Percentiles rank a stretch among this genome's conserved stretches.
Evolutionary conservation across 1,284 basidiomycete species (phyloP).

Genomic region (Heliocybe sulcata): DNA sequence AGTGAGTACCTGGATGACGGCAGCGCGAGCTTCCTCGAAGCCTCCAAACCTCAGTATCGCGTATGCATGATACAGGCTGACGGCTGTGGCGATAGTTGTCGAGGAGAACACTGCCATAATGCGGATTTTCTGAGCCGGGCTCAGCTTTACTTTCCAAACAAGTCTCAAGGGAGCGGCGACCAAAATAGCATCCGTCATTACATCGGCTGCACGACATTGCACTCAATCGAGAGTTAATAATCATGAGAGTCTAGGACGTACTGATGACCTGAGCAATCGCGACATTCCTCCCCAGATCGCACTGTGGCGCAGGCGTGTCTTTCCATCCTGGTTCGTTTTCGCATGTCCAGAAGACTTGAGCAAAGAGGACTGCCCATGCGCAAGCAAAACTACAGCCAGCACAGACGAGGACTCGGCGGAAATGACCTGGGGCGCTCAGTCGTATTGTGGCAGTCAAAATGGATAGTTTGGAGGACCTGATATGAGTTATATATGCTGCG

Average conservation of each 20-base stretch:
- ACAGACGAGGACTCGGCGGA: neutral
- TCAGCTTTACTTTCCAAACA: slow-evolving; percentile 13
- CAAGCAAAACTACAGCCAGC: neutral
- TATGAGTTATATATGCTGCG: neutral
- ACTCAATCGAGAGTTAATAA: slow-evolving; percentile 10
- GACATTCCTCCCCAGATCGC: slow-evolving; percentile 5
- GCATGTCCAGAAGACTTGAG: slow-evolving; percentile 6
- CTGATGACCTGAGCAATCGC: slow-evolving; percentile 6
- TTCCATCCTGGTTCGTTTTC: slow-evolving; percentile 4
- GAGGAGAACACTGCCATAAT: slow-evolving; percentile 18
- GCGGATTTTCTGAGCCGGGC: slow-evolving; percentile 14
- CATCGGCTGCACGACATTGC: slow-evolving; percentile 15
- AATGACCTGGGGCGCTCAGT: neutral
- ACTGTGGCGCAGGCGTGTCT: neutral
- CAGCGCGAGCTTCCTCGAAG: slow-evolving; percentile 13
- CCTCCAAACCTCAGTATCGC: slow-evolving; percentile 12
- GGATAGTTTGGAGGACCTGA: neutral
- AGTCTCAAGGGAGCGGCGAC: slow-evolving; percentile 14
- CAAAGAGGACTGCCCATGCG: slow-evolving; percentile 3
- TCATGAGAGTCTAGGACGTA: slow-evolving; percentile 13
- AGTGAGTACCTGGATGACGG: slow-evolving; percentile 5
- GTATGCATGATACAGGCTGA: slow-evolving; percentile 16
- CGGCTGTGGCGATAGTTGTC: slow-evolving; percentile 14
- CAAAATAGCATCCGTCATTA: slow-evolving; percentile 16
- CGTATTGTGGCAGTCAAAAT: slow-evolving; percentile 5